Evolutionary conservation across 192 early-diverging fungal genomes (phyloP).

Genomic region (Backusella australiensis): DNA sequence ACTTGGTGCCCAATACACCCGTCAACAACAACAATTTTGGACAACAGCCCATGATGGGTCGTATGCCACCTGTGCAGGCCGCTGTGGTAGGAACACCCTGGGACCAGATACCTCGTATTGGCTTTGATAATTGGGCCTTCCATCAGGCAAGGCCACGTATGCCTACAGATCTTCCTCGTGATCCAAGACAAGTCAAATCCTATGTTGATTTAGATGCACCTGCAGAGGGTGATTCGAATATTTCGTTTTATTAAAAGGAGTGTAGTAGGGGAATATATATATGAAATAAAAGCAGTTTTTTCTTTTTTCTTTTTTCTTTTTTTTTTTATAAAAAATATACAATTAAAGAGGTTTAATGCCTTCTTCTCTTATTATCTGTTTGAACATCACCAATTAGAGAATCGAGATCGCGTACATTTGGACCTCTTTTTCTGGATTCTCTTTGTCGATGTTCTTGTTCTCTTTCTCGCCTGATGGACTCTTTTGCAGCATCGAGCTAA

Average conservation of each 20-base stretch:
- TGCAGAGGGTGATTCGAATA: slow-evolving; percentile 47
- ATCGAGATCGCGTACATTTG: not conserved
- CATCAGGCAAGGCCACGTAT: not conserved
- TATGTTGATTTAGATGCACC: slow-evolving; percentile 91
- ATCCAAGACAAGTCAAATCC: slow-evolving; percentile 78
- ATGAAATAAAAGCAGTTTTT: too few relatives aligned
- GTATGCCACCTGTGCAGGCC: slow-evolving; percentile 32
- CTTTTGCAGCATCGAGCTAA: not conserved
- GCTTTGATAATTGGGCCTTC: slow-evolving; percentile 38
- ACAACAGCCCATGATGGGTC: slow-evolving; percentile 11
- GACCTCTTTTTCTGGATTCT: not conserved
- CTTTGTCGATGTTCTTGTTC: not conserved
- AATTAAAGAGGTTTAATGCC: not conserved
- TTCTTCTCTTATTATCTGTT: not conserved
- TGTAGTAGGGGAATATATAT: too few relatives aligned
- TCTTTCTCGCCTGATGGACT: not conserved
- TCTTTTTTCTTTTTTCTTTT: too few relatives aligned
- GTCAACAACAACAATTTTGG: not conserved
- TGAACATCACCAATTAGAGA: not conserved
- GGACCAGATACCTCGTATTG: slow-evolving; percentile 62
- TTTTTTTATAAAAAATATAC: not conserved
- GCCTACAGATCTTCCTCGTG: slow-evolving; percentile 35
- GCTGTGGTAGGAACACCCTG: slow-evolving; percentile 47
- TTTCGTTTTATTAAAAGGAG: too few relatives aligned
- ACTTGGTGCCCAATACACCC: slow-evolving; percentile 47